Evolutionary conservation across 169 alveolate species (phyloP).

Genomic region (Cardiosporidium cionae): DNA sequence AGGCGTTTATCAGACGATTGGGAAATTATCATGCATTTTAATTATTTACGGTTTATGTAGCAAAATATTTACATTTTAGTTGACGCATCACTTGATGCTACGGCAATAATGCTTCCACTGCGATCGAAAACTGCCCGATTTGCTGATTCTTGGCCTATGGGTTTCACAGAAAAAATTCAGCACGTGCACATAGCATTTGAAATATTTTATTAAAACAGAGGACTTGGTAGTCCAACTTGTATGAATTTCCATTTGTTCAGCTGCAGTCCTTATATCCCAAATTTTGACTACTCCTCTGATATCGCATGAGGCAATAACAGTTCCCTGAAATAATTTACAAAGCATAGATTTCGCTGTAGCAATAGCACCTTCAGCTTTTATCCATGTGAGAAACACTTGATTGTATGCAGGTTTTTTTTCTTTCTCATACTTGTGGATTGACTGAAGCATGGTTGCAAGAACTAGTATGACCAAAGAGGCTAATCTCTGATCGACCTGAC

Average conservation of each 20-base stretch:
- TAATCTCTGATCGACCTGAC: constrained; percentile 70
- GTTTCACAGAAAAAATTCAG: no score
- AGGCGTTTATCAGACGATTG: no score
- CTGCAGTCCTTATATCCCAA: constrained; percentile 85
- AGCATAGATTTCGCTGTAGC: background rate
- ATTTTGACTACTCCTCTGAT: constrained; percentile 80
- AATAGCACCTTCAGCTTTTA: background rate
- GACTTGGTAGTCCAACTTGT: no score
- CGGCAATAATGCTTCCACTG: constrained; percentile 62
- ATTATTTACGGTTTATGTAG: no score
- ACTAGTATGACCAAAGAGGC: constrained; percentile 83
- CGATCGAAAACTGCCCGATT: constrained; percentile 70
- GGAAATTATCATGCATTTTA: no score
- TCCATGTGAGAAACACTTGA: background rate
- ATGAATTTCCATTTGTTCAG: constrained; percentile 60
- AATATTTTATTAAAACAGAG: no score
- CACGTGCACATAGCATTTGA: no score
- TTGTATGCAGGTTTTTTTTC: background rate
- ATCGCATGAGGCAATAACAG: constrained; percentile 77
- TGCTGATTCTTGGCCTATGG: constrained; percentile 56
- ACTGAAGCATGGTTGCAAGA: constrained; percentile 68
- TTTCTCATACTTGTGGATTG: constrained; percentile 37
- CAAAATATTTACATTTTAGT: constrained; percentile 47
- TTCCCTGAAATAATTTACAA: constrained; percentile 44
- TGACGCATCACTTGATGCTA: constrained; percentile 70